Conservation (phyloP, 495 filamentous ascomycete genomes). For the Hypomontagnella submonticulosa region DNA sequence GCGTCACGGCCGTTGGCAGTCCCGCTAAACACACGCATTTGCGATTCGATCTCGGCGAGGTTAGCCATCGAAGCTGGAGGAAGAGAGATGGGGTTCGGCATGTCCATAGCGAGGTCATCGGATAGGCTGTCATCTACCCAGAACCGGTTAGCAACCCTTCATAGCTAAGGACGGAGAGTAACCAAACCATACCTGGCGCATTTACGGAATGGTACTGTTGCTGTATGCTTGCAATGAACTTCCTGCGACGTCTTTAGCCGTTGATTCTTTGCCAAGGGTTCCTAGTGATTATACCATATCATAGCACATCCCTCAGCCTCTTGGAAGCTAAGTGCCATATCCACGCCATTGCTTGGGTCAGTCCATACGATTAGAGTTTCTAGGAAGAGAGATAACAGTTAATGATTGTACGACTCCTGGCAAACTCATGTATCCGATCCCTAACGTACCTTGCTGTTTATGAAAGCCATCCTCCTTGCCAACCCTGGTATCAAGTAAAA, state of each 20-base stretch:
- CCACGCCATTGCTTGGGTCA: slow-evolving; percentile 79
- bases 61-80: slow-evolving; percentile 82
- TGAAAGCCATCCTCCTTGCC: slow-evolving; percentile 96
- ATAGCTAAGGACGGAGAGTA: background rate
- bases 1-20: slow-evolving; percentile 83
- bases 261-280: background rate
- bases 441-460: slow-evolving; percentile 89
- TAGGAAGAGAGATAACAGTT: slow-evolving; percentile 51
- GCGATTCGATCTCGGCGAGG: slow-evolving; percentile 81
- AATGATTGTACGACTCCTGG: slow-evolving; percentile 30
- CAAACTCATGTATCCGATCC: background rate
- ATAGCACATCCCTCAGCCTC: slow-evolving; percentile 92
- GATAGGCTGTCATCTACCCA: slow-evolving; percentile 84
- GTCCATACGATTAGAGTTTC: slow-evolving; percentile 99
- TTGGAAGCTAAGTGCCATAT: slow-evolving; percentile 99
- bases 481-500: slow-evolving; percentile 89
- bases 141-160: slow-evolving; percentile 19
- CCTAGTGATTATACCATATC: slow-evolving; percentile 74
- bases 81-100: slow-evolving; percentile 72
- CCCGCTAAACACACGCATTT: slow-evolving; percentile 78
- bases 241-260: slow-evolving; percentile 66
- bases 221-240: slow-evolving; percentile 89
- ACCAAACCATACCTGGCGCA: slow-evolving; percentile 40
- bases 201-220: slow-evolving; percentile 57
- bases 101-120: slow-evolving; percentile 80